Evolutionary conservation across 192 early-diverging fungal species (phyloP), one percentile per base, ranked within the genome.

Genomic region (Entrophospora sp.): DNA sequence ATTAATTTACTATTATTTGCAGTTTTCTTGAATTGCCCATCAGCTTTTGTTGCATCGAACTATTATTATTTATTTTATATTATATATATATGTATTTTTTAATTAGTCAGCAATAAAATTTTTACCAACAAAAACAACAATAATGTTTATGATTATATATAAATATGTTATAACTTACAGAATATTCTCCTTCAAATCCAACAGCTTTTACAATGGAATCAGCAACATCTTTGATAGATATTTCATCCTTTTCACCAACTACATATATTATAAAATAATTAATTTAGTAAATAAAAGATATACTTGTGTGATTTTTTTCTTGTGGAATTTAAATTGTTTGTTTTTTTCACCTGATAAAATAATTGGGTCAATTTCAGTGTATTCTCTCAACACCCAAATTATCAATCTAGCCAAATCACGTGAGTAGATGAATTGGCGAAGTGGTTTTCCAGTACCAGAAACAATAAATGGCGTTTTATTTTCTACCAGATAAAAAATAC

Each of bases 281-380:
- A n/a, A n/a, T n/a, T n/a, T n/a, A n/a, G n/a, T n/a, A n/a, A n/a
- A n/a, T n/a, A n/a, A n/a, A n/a, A n/a, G n/a, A n/a, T n/a, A n/a
- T n/a, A n/a, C n/a, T n/a, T n/a, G n/a, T n/a, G n/a, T n/a, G n/a
- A n/a, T n/a, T n/a, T n/a, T n/a, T n/a, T n/a, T n/a, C n/a, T n/a
- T n/a, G n/a, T n/a, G n/a, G n/a, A n/a, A n/a, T n/a, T n/a, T n/a
- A n/a, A n/a, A n/a, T n/a, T n/a, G n/a, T n/a, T n/a, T n/a, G n/a
- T n/a, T n/a, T n/a, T n/a, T n/a, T n/a, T n/a, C n/a, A 90, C 89
- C 89, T 66, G 88, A 89, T 8, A 91, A 76, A 73, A 91, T 91
- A 55, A 91, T 83, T 38, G 90, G 90, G 35, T 84, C 85, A 58
- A 89, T 83, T 68, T 89, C 84, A 49, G 85, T 22, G 75, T 91